Evolutionary conservation across 2,329 filamentous ascomycete genomes (phyloP).

Genomic region (Epichloe brachyelytri): DNA sequence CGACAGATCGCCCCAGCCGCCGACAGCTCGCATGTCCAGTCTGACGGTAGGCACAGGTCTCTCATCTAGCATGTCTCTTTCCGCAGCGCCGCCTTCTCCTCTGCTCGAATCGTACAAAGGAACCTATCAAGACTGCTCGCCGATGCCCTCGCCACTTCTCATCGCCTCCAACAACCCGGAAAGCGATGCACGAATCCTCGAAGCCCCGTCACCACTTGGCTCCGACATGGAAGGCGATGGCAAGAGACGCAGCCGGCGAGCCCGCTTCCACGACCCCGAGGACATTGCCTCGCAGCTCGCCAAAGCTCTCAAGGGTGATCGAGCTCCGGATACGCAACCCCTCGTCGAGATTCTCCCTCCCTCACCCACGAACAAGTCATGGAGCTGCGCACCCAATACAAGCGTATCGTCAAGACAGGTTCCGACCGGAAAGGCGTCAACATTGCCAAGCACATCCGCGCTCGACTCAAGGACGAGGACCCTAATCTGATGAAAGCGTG

Average conservation of each 20-base stretch:
- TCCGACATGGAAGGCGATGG: slow-evolving; percentile 32
- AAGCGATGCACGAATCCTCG: slow-evolving; percentile 35
- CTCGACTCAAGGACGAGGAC: slow-evolving; percentile 59
- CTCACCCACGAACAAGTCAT: slow-evolving; percentile 81
- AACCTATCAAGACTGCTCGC: slow-evolving; percentile 87
- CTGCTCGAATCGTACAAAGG: slow-evolving; percentile 85
- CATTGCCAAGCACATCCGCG: slow-evolving; percentile 72
- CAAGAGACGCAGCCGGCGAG: slow-evolving; percentile 41
- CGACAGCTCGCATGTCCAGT: slow-evolving; percentile 36
- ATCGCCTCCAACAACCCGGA: slow-evolving; percentile 33
- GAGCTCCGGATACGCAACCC: slow-evolving; percentile 52
- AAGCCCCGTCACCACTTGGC: slow-evolving; percentile 38
- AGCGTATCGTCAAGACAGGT: slow-evolving; percentile 72
- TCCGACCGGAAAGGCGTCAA: slow-evolving; percentile 64
- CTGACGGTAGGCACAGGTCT: slow-evolving; percentile 36
- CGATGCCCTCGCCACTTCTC: slow-evolving; percentile 76
- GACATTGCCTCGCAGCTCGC: slow-evolving; percentile 68
- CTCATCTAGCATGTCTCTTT: slow-evolving; percentile 29
- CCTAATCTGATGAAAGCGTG: slow-evolving; percentile 77
- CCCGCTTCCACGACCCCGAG: slow-evolving; percentile 73
- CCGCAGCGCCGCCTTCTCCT: slow-evolving; percentile 61
- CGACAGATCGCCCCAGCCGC: slow-evolving; percentile 35
- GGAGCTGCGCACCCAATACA: slow-evolving; percentile 79
- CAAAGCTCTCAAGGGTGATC: slow-evolving; percentile 56
- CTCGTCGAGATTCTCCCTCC: slow-evolving; percentile 70